These are phyloP conservation scores for Trypanosoma boissoni DNA, from an alignment of 208 protist species.

Conservation along the genomic window DNA sequence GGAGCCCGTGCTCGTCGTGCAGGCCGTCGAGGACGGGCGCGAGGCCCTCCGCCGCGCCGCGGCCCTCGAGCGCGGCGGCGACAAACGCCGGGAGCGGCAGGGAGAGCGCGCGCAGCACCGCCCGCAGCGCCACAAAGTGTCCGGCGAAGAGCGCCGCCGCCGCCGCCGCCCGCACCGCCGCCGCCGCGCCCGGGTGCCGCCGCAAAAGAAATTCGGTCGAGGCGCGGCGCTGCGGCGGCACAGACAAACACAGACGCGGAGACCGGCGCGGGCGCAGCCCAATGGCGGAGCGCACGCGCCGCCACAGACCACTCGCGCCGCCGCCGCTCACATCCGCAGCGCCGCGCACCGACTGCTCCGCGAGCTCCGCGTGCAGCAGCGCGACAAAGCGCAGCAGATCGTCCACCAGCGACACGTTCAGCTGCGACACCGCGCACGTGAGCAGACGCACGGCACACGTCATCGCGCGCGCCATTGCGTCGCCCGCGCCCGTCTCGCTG, in stretches of 20 bases:
- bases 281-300: too few species aligned
- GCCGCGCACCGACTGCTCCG: constrained; percentile 6
- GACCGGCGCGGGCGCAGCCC: constrained; percentile 4
- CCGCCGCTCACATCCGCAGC: neutral
- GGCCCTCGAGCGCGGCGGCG: neutral
- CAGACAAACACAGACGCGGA: neutral
- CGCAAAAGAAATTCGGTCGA: constrained; percentile 14
- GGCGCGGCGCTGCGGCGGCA: neutral
- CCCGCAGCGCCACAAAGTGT: constrained; percentile 25
- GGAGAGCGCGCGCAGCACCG: constrained; percentile 35
- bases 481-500: constrained; percentile 1
- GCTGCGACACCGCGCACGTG: constrained; percentile 26
- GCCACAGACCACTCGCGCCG: too few species aligned
- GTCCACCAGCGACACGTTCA: constrained; percentile 45
- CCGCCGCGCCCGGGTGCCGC: constrained; percentile 11
- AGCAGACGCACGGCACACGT: constrained; percentile 42
- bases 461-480: constrained; percentile 30
- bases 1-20: constrained; percentile 66
- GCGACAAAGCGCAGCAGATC: constrained; percentile 71
- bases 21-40: constrained; percentile 41
- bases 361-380: constrained; percentile 49
- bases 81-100: constrained; percentile 33
- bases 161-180: constrained; percentile 20
- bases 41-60: neutral
- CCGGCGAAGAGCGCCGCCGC: constrained; percentile 21